phyloP scores from a whole-genome alignment of 1,284 basidiomycete species.

The Cystobasidium slooffiae region DNA sequence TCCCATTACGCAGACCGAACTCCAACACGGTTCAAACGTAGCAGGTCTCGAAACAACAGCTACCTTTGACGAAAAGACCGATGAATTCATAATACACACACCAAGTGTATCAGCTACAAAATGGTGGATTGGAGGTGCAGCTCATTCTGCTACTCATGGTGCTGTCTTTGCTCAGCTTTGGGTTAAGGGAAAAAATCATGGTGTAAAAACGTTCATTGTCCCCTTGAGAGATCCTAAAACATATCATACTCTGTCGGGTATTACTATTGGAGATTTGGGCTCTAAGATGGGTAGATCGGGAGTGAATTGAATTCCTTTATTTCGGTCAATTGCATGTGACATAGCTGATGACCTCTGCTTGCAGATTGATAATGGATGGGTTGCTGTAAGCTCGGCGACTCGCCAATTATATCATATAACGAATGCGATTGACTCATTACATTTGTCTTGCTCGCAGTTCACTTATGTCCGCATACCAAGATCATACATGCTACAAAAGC shows the following conservation, averaged over 20 bases:
- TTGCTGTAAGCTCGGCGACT: too few species aligned
- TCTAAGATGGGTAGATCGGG: constrained; percentile 67
- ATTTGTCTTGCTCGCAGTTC: constrained; percentile 56
- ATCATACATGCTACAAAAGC: constrained; percentile 66
- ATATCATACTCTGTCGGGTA: constrained; percentile 60
- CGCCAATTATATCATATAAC: too few species aligned
- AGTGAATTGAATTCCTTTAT: constrained; percentile 54
- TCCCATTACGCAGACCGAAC: too few species aligned
- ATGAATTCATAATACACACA: constrained; percentile 66
- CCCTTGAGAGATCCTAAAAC: constrained; percentile 63
- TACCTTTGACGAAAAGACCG: constrained; percentile 62
- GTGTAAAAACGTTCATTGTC: constrained; percentile 65
- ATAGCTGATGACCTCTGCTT: not conserved
- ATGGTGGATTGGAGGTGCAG: constrained; percentile 66
- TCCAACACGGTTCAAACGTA: constrained; percentile 62
- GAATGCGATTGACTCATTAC: not conserved
- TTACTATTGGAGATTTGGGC: constrained; percentile 65
- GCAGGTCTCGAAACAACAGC: constrained; percentile 66
- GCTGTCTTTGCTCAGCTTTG: constrained; percentile 65
- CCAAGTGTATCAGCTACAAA: constrained; percentile 62
- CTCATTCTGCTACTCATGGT: constrained; percentile 64
- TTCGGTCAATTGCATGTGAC: constrained; percentile 43
- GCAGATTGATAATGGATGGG: constrained; percentile 41
- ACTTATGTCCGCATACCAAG: constrained; percentile 65
- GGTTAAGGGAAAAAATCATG: constrained; percentile 63